Conservation (phyloP, 768 basidiomycete genomes). For the Pulveroboletus frians region DNA sequence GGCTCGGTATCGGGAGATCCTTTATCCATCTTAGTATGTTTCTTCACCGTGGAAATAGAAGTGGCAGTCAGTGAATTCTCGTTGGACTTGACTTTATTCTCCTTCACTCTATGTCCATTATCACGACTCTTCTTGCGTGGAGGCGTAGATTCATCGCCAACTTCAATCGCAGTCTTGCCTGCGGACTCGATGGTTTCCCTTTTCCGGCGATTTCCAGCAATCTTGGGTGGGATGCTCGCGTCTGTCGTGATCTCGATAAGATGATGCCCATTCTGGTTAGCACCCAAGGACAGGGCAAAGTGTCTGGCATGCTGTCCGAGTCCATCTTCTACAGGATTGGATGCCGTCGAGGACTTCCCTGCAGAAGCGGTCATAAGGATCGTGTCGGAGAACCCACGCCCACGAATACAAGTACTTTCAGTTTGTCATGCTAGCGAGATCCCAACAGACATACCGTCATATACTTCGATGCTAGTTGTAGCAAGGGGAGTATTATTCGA, state of each 20-base stretch:
- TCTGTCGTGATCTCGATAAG: conserved; percentile 1
- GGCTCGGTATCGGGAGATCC: conserved; percentile 22
- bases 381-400: not conserved
- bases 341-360: not conserved
- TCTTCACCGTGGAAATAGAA: conserved; percentile 21
- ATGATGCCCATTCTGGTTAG: not conserved
- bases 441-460: not conserved
- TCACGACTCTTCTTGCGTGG: conserved; percentile 20
- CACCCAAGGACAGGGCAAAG: not conserved
- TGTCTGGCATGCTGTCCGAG: not conserved
- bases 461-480: not conserved
- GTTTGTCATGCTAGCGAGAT: not conserved
- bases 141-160: conserved; percentile 11
- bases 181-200: conserved; percentile 13
- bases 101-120: not conserved
- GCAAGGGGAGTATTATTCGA: conserved; percentile 3
- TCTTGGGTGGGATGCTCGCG: conserved; percentile 4
- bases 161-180: conserved; percentile 2
- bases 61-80: not conserved
- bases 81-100: not conserved
- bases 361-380: not conserved
- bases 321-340: not conserved
- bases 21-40: conserved; percentile 32
- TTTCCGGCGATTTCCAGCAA: conserved; percentile 27
- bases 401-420: not conserved